Base-by-base conservation (phyloP, 176 grass and related monocot genomes). In the Chloris gayana region DNA sequence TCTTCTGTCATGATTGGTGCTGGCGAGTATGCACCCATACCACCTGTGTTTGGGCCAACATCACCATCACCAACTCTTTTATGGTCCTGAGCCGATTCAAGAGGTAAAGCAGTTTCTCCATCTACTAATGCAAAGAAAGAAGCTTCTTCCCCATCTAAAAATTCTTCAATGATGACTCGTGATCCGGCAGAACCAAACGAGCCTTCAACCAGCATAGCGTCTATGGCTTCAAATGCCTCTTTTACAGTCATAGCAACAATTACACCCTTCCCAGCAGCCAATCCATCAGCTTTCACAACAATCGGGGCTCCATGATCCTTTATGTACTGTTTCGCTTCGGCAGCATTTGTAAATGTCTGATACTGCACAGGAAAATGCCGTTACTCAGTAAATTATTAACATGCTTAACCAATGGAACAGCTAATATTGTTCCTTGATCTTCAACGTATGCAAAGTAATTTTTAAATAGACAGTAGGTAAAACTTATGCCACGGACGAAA, bases 81-180 rank as follows among this genome's bases (percentile, higher is more conserved):
- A 72, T 98, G 92, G 80, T 94, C 95, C 41, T 98, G 92, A 17
- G 92, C 95, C 21, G 92, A 94, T 89, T 98, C 95, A 66, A 98
- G 91, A 5, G 92, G 90, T 66, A 98, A 85, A 2, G 92, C 92
- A 83, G 76, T 87, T 84, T 94, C 83, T 34, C 92, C 95, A 45
- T 98, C 95, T 60, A 98, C 95, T 68, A 98, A 79, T 35, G 92
- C 95, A 79, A 98, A 98, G 84, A 98, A 98, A 85, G 92, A 98
- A 9, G 88, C 95, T 79, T 98, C 92, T 89, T 94, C 92, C n/a
- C 92, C 95, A 83, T 98, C 92, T 9, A 98, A 57, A 89, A 78
- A 98, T 65, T 98, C 92, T 56, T 94, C 95, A n/a, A 98, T 84
- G 34, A 95, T 72, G 46, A 98, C 75, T 24, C n/a, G 80, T 64